Conservation (phyloP, 2,329 filamentous ascomycete species). For the Xylariaceae sp. region DNA sequence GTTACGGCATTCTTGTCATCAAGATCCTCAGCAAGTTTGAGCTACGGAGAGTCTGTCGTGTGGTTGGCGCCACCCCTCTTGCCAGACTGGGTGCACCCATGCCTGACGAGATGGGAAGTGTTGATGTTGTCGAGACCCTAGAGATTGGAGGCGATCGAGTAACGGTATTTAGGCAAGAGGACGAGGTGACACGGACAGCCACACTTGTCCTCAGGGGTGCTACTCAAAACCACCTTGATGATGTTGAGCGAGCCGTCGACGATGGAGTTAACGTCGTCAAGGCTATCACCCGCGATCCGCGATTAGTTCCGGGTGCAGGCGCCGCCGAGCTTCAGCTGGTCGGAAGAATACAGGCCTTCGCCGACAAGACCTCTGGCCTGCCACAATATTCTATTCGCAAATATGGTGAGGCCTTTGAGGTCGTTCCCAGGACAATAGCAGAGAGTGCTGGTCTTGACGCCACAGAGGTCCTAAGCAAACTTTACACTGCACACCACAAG, state of each 20-base stretch:
- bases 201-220: constrained; percentile 92
- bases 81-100: constrained; percentile 94
- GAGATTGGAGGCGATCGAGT: constrained; percentile 98
- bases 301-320: constrained; percentile 89
- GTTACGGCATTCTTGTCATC: constrained; percentile 91
- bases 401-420: constrained; percentile 95
- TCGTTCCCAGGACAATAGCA: constrained; percentile 87
- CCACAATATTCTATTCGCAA: constrained; percentile 97
- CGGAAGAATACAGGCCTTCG: constrained; percentile 84
- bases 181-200: constrained; percentile 85
- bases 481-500: constrained; percentile 92
- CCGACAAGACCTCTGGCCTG: constrained; percentile 87
- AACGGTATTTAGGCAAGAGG: constrained; percentile 96
- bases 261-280: constrained; percentile 99
- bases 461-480: constrained; percentile 87
- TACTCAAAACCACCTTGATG: constrained; percentile 96
- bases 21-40: constrained; percentile 98
- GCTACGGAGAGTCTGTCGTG: constrained; percentile 87
- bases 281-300: constrained; percentile 89
- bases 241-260: constrained; percentile 93
- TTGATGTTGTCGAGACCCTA: constrained; percentile 93
- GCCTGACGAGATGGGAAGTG: constrained; percentile 98
- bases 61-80: constrained; percentile 93
- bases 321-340: constrained; percentile 92
- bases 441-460: constrained; percentile 95